A percentile compares a stretch with the other conserved stretches of the same genome.
Evolutionary conservation across 257 asterid species (phyloP).

Genomic region (Gentiana straminea): DNA sequence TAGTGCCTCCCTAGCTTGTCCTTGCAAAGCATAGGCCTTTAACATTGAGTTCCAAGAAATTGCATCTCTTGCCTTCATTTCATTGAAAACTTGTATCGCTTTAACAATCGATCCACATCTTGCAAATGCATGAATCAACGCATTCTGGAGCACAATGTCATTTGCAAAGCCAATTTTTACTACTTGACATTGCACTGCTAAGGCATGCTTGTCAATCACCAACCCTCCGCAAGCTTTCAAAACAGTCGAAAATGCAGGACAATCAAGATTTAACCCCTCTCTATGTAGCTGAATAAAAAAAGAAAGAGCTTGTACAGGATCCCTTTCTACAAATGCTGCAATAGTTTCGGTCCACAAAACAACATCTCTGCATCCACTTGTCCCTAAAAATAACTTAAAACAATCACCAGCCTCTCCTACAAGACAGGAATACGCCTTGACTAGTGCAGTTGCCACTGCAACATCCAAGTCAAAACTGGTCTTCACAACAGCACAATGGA

Average conservation of each 20-base stretch:
- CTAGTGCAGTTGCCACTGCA: conserved; percentile 54
- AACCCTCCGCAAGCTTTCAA: conserved; percentile 73
- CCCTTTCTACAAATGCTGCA: conserved; percentile 41
- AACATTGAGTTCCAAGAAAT: conserved; percentile 74
- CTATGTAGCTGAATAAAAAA: conserved; percentile 49
- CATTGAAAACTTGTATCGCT: conserved; percentile 46
- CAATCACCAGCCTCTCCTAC: conserved; percentile 39
- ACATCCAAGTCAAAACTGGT: conserved; percentile 38
- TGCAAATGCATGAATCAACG: conserved; percentile 68
- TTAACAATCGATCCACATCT: conserved; percentile 56
- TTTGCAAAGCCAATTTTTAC: conserved; percentile 33
- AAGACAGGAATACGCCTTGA: conserved; percentile 54
- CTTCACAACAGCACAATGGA: conserved; percentile 51
- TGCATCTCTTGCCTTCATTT: conserved; percentile 42
- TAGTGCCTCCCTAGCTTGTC: conserved; percentile 49
- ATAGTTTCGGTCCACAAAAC: conserved; percentile 73
- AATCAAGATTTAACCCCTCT: conserved; percentile 34
- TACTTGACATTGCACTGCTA: conserved; percentile 52
- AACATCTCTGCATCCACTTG: conserved; percentile 33
- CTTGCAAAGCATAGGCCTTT: conserved; percentile 78
- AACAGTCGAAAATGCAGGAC: conserved; percentile 43
- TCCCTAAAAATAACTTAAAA: conserved; percentile 46
- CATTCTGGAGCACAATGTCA: conserved; percentile 42
- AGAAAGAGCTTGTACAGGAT: conserved; percentile 40
- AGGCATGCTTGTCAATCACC: conserved; percentile 45